Evolutionary conservation across 306 rosid genomes (phyloP).

Genomic region (Prosopis cineraria): DNA sequence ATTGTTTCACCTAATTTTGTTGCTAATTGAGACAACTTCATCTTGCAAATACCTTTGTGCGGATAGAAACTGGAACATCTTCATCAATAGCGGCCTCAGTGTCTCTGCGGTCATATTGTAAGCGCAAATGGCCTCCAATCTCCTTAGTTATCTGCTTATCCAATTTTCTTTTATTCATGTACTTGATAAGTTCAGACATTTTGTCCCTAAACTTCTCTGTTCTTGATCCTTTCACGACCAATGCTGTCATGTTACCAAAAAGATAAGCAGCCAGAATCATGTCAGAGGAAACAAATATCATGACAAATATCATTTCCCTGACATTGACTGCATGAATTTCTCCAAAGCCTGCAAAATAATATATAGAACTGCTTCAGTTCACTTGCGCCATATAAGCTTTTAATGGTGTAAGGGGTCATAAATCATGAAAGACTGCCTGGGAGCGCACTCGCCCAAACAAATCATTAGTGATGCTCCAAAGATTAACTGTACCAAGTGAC

Average conservation of each 20-base stretch:
- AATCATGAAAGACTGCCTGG: neutral
- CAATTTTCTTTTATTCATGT: slow-evolving; percentile 48
- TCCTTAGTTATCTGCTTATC: slow-evolving; percentile 42
- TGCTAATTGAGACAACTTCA: neutral
- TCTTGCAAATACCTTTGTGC: slow-evolving; percentile 48
- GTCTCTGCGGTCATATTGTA: slow-evolving; percentile 54
- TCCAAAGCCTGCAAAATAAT: slow-evolving; percentile 57
- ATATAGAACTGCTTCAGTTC: neutral
- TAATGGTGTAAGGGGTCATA: neutral
- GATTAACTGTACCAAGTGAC: neutral
- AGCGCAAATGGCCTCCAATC: slow-evolving; percentile 53
- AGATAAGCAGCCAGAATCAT: slow-evolving; percentile 74
- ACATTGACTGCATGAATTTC: slow-evolving; percentile 68
- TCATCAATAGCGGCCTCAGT: slow-evolving; percentile 49
- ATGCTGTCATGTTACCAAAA: slow-evolving; percentile 66
- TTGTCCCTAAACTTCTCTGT: slow-evolving; percentile 70
- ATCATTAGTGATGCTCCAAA: neutral
- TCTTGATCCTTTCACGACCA: slow-evolving; percentile 68
- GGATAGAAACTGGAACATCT: slow-evolving; percentile 60
- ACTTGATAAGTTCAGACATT: slow-evolving; percentile 57
- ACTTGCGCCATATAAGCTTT: neutral
- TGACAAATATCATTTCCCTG: slow-evolving; percentile 75
- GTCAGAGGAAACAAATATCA: slow-evolving; percentile 67
- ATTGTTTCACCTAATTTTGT: neutral
- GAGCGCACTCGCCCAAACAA: neutral